Conservation (phyloP, 441 rosid genomes). For the Arabidopsis hybrid region DNA sequence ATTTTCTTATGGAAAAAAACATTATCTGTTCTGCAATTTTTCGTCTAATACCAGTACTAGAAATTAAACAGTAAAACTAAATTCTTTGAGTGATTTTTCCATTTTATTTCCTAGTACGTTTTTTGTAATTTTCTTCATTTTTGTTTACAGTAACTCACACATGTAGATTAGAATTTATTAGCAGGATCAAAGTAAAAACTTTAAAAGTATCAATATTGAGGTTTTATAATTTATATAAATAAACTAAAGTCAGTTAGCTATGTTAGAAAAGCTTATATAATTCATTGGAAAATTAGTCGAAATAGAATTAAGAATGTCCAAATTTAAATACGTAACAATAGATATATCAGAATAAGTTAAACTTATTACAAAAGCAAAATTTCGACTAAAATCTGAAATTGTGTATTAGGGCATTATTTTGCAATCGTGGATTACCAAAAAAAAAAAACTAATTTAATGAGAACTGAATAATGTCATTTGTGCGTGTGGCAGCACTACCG, state of each 20-base stretch:
- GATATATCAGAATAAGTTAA: neutral
- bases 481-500: conserved; percentile 24
- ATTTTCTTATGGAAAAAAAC: no score
- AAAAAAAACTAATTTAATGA: neutral
- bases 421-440: neutral
- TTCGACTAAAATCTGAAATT: neutral
- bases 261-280: neutral
- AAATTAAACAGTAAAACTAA: no score
- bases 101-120: neutral
- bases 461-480: conserved; percentile 9
- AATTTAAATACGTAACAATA: neutral
- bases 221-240: no score
- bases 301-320: no score
- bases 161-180: neutral
- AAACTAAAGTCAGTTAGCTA: neutral
- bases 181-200: neutral
- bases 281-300: neutral
- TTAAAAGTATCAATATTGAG: neutral
- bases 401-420: neutral
- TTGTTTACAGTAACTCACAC: neutral
- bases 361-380: neutral
- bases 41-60: no score
- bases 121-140: neutral
- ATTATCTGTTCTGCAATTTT: no score
- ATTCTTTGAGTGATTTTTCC: neutral